Base-by-base conservation (phyloP, 2,329 filamentous ascomycete genomes). In the Aspergillus sp. region DNA sequence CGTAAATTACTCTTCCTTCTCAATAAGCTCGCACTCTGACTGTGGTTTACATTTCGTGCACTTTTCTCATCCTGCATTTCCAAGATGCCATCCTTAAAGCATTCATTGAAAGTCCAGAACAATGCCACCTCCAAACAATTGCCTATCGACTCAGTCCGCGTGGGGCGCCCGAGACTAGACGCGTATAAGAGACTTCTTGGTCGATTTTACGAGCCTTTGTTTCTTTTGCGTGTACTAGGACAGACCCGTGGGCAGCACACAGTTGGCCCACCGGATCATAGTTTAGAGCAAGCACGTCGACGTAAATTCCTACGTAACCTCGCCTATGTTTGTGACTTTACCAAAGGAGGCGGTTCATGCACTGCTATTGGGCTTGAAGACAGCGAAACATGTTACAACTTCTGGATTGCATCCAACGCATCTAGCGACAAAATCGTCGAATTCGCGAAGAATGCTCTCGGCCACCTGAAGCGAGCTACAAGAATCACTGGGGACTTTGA, bases 351-450 rank as follows among this genome's bases (percentile, higher is more conserved):
- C 2, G 63, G 70, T 2, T 76, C 76, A 0, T 78, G 77, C n/a
- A 78, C 82, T 0, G 75, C 82, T 0, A 75, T 84, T 25, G 80
- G 73, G 0, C 64, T 82, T 1, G 75, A 83, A 60, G 68, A 76
- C 0, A 60, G 47, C 0, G 39, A 65, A 1, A 59, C 73, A 0
- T 63, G 64, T n/a, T 74, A 73, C 54, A 68, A 73, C 2, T 81
- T 81, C 41, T 83, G 80, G 77, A 53, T 83, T 7, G 76, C 81
- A 3, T 75, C 74, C 1, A 84, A 83, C 59, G 60, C 63, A 8
- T 64, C 66, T 19, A 44, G 27, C 11, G 38, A 39, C 41, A 60
- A 64, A n/a, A 71, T 72, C 7, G 48, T 62, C 0, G 21, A 15
- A 0, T 81, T 81, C 44, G 65, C 81, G 0, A 23, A 32, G 0